Conservation (phyloP, 2,329 filamentous ascomycete species). For the Aschersonia sp. region DNA sequence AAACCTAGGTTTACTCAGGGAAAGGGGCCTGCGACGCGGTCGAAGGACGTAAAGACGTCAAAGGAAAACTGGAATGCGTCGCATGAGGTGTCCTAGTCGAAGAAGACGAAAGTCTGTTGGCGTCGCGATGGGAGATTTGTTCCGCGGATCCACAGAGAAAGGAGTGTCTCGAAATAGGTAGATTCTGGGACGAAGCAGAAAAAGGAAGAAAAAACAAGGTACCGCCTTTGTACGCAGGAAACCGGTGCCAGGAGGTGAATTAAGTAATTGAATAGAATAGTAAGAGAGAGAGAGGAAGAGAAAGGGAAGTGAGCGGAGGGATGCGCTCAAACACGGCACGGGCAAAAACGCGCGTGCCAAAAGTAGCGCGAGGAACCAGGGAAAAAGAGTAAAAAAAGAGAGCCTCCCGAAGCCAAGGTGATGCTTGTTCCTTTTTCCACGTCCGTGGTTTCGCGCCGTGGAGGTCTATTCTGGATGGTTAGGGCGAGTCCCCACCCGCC, state of each 20-base stretch:
- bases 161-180: neutral
- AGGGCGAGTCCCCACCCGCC: neutral
- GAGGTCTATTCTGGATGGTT: neutral
- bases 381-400: neutral
- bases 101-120: no score
- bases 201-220: neutral
- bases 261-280: neutral
- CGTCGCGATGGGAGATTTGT: no score
- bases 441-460: neutral
- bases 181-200: neutral
- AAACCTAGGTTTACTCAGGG: no score
- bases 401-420: neutral
- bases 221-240: no score
- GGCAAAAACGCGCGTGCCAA: neutral
- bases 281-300: neutral
- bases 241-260: neutral
- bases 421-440: constrained; percentile 1
- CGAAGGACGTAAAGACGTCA: no score
- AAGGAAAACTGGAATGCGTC: no score
- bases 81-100: no score
- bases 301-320: neutral
- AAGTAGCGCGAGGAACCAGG: neutral
- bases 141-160: neutral
- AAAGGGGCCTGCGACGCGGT: no score
- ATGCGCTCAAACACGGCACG: neutral